Base-by-base conservation (phyloP, 306 rosid genomes). In the Adenanthera pavonina region DNA sequence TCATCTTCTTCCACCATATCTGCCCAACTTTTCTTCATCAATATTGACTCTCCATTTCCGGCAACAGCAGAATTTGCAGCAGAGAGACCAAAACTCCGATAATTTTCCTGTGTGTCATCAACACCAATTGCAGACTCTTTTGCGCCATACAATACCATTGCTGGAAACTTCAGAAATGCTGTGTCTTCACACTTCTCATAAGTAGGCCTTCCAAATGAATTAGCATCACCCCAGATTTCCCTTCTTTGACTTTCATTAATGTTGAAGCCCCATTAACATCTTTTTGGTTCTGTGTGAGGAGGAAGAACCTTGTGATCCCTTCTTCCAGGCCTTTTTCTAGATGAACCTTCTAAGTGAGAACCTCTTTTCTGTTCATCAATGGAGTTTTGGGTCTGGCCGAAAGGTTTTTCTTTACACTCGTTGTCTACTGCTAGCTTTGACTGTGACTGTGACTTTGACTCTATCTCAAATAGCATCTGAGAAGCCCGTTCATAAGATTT, bases 1-100 rank as follows among this genome's bases (percentile, higher is more conserved):
- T 91, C 96, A 86, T 94, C 96, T 67, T 92, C 99, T 88, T 95
- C 98, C 14, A 74, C 97, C 84, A 93, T 85, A 71, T 95, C 99
- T 69, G 99, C 99, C 99, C 99, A 95, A 52, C 99, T 93, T 82
- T 92, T 95, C 92, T 89, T 89, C 75, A 36, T 62, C 6, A 60
- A 34, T 33, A 79, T 61, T 49, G 72, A 15, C 19, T 62, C 34
- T 16, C 10, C 43, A 61, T 59, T 59, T 59, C 36, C 65, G 19
- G 2, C 62, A 56, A n/a, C 34, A 25, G 38, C 15, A 59, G 65
- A 25, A 59, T 59, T 59, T 59, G 65, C 38, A 11, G 36, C 16
- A 30, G 40, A 30, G 40, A 9, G 40, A 60, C 15, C 40, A 60
- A 36, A 60, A 60, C 67, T 11, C 67, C 30, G 38, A 60, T 30